Base-by-base conservation (phyloP, 2,329 filamentous ascomycete species). In the Rosellinia necatrix region DNA sequence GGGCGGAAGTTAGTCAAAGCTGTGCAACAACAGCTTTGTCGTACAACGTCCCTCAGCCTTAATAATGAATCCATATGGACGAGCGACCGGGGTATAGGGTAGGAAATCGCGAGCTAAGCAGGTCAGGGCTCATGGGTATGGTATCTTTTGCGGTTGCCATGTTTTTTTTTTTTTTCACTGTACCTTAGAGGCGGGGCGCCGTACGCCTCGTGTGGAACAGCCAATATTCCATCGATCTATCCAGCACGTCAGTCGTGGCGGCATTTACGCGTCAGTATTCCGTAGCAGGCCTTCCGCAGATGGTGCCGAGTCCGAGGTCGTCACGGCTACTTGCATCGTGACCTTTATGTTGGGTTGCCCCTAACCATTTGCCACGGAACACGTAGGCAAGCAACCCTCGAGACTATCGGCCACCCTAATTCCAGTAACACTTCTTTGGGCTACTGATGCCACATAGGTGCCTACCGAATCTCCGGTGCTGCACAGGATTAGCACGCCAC, bases 271-370 rank as follows among this genome's bases (percentile, higher is more conserved):
- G 19, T 47, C 32, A n/a, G 59, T 51, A 42, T 53, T 53, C 35
- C 44, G 47, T 44, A 56, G 51, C n/a, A 13, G 41, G 34, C 49
- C 29, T 56, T 51, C 25, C 42, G 46, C 42, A 19, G 21, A 35
- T 47, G 19, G 43, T 43, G 47, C 29, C 42, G 48, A 42, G 55
- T 51, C 51, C 48, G 51, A 54, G 32, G 42, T 43, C 51, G 46
- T 37, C 9, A 38, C 59, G 59, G 59, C 48, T 61, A 41, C 52
- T 21, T 52, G 59, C 59, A 61, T 59, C 43, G 17, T 29, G 32
- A 48, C 56, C 56, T 47, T 42, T 29, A 42, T 22, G 32, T 30
- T 48, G 50, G 52, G 52, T 50, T 52, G 13, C 35, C 49, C 25
- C 29, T 25, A 21, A 27, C 49, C 56, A 56, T 59, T 51, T 44